phyloP scores from a whole-genome alignment of 208 protist species.

The Leishmania tropica region DNA sequence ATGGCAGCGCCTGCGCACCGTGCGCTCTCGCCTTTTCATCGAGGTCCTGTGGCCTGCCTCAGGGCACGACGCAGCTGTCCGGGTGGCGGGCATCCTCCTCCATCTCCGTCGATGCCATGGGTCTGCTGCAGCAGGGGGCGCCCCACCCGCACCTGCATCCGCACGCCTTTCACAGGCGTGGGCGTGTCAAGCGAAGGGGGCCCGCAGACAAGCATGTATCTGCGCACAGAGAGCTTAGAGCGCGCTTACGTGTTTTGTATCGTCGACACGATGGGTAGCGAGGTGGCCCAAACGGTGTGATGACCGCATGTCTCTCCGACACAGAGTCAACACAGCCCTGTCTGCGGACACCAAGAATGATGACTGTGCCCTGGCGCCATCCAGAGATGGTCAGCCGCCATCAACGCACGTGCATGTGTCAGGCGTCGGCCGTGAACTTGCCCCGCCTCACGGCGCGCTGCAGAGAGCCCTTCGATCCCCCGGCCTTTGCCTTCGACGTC shows the following conservation, averaged over 20 bases:
- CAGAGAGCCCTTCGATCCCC: constrained; percentile 21
- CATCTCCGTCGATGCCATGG: too few species aligned
- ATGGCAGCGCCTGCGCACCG: neutral
- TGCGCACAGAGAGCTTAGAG: neutral
- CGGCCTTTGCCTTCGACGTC: constrained; percentile 32
- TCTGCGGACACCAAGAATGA: neutral
- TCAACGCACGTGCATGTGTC: neutral
- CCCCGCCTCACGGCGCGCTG: constrained; percentile 26
- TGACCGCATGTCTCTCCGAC: neutral
- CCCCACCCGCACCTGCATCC: too few species aligned
- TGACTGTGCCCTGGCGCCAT: neutral
- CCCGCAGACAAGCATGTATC: too few species aligned
- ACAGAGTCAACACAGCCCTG: neutral
- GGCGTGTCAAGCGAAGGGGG: too few species aligned
- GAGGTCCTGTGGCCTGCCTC: too few species aligned
- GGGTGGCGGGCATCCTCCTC: too few species aligned
- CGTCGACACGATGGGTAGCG: neutral
- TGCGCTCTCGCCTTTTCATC: neutral
- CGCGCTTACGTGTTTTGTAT: neutral
- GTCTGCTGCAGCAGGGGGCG: too few species aligned
- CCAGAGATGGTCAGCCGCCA: neutral
- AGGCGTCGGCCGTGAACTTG: constrained; percentile 18
- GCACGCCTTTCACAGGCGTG: too few species aligned
- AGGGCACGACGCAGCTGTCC: too few species aligned
- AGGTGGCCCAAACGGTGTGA: neutral